A percentile compares a stretch with the other conserved stretches of the same genome.
phyloP scores from a whole-genome alignment of 306 rosid genomes.

The Astragalus glycyphyllos region DNA sequence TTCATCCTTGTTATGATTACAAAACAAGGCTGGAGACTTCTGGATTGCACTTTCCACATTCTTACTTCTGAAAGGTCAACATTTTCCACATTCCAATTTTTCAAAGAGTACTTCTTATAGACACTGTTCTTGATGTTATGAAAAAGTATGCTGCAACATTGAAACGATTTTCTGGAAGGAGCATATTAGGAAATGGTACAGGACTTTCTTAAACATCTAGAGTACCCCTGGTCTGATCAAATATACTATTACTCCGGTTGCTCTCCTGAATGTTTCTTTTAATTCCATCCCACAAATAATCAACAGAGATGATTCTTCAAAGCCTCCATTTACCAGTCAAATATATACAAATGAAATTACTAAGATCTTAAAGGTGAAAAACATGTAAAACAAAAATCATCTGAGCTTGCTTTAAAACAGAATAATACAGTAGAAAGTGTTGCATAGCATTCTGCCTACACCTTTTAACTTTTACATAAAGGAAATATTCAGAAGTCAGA shows the following conservation, averaged over 20 bases:
- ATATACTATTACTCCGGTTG: neutral
- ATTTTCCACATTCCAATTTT: neutral
- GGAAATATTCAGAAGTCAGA: too few species aligned
- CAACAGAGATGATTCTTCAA: conserved; percentile 4
- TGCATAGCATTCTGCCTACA: neutral
- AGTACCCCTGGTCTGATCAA: neutral
- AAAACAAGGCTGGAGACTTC: neutral
- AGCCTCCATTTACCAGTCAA: neutral
- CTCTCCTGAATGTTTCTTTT: neutral
- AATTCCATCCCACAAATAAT: conserved; percentile 8
- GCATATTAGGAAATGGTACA: neutral
- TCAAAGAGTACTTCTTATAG: neutral
- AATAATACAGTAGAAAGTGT: neutral
- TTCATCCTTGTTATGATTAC: neutral
- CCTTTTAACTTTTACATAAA: neutral
- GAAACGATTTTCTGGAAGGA: neutral
- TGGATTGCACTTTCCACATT: neutral
- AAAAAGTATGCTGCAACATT: neutral
- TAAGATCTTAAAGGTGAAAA: neutral
- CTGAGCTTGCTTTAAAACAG: neutral
- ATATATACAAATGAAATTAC: conserved; percentile 12
- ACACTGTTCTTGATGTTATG: neutral
- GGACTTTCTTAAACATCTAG: conserved; percentile 4
- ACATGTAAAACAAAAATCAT: neutral
- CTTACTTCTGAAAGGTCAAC: conserved; percentile 1